Evolutionary conservation across 2,329 filamentous ascomycete genomes (phyloP).

Genomic region (Colletotrichum cordylinicola): DNA sequence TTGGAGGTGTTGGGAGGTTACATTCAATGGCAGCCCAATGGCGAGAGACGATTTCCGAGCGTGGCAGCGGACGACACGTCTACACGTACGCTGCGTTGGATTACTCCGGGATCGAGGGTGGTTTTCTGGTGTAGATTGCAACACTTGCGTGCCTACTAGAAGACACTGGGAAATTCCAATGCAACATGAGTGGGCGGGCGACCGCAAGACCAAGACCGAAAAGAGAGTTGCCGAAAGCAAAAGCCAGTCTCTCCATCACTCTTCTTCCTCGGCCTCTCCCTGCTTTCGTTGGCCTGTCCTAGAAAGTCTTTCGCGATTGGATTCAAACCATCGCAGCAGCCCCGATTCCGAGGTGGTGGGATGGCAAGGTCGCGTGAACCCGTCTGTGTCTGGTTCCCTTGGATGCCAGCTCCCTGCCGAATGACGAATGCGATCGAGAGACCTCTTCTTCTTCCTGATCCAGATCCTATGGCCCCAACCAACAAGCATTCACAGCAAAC

Average conservation of each 20-base stretch:
- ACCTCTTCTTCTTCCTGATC: neutral
- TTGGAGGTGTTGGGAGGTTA: neutral
- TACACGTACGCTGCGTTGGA: neutral
- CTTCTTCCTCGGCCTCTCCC: neutral
- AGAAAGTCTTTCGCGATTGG: neutral
- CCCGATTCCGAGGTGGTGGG: neutral
- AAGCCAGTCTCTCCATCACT: neutral
- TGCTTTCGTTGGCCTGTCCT: neutral
- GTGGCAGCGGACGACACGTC: neutral
- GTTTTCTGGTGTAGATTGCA: neutral
- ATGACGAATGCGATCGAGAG: neutral
- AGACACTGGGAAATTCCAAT: neutral
- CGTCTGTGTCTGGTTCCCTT: neutral
- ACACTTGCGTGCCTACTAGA: neutral
- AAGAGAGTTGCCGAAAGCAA: neutral
- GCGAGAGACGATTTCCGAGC: neutral
- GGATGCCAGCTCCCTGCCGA: neutral
- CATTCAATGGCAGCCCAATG: neutral
- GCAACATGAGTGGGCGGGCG: neutral
- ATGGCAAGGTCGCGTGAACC: neutral
- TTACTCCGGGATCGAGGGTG: neutral
- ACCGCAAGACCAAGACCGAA: neutral
- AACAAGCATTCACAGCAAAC: neutral
- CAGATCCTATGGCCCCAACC: neutral
- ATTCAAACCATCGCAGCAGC: neutral